phyloP scores from a whole-genome alignment of 345 rosid species.

The Sisymbrium irio region DNA sequence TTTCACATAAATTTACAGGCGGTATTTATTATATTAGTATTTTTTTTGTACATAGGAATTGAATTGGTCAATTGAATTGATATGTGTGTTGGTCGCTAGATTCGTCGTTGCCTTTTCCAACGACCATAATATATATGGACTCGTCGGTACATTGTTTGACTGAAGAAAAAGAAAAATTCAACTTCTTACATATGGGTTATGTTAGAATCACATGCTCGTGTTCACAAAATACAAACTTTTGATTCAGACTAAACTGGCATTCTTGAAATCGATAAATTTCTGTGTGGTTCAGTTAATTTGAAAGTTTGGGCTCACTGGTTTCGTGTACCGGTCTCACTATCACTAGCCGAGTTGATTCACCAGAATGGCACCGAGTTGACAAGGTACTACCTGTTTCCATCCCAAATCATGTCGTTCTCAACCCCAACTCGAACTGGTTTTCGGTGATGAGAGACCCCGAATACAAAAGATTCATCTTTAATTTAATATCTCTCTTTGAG shows the following conservation, averaged over 20 bases:
- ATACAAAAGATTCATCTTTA: neutral
- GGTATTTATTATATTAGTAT: no score
- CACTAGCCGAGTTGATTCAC: slow-evolving; percentile 8
- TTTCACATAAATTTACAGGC: neutral
- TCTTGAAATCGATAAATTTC: no score
- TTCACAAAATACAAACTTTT: neutral
- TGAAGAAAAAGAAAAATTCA: neutral
- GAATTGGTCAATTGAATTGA: neutral
- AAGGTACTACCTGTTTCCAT: neutral
- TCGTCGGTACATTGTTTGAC: neutral
- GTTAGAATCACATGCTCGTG: neutral
- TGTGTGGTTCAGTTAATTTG: no score
- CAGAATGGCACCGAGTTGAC: neutral
- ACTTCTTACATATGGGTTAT: neutral
- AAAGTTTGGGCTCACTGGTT: neutral
- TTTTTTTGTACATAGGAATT: neutral
- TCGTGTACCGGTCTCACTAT: neutral
- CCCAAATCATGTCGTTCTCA: neutral
- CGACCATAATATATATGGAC: neutral
- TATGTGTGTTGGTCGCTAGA: neutral
- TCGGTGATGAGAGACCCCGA: neutral
- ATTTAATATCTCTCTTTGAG: neutral
- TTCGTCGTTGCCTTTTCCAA: neutral
- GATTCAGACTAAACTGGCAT: neutral
- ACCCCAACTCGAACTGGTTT: neutral